A percentile compares a stretch with the other conserved stretches of the same genome.
Conservation (phyloP, 352 stramenopile species). For the Thraustotheca clavata region DNA sequence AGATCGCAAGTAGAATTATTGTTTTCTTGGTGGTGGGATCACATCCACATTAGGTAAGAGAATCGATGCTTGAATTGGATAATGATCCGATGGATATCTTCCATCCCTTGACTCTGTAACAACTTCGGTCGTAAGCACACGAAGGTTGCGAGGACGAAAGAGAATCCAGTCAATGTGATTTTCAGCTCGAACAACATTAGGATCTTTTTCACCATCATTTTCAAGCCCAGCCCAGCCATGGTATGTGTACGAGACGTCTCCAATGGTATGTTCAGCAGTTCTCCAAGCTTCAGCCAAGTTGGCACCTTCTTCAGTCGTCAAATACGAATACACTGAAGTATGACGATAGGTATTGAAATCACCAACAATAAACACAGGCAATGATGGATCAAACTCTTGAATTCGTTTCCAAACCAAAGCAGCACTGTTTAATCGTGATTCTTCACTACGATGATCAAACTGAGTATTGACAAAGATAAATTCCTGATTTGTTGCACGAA, state of each 20-base stretch:
- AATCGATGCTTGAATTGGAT: conserved; percentile 74
- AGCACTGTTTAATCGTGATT: conserved; percentile 44
- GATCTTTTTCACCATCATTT: conserved; percentile 64
- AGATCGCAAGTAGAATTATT: conserved; percentile 28
- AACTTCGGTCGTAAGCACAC: conserved; percentile 63
- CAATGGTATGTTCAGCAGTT: conserved; percentile 52
- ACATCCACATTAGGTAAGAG: conserved; percentile 57
- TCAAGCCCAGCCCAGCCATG: conserved; percentile 79
- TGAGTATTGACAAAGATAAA: conserved; percentile 77
- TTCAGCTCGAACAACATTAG: conserved; percentile 37
- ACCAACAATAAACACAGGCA: conserved; percentile 67
- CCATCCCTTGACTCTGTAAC: conserved; percentile 76
- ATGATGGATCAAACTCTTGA: conserved; percentile 34
- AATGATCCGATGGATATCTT: conserved; percentile 80
- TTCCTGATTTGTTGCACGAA: conserved; percentile 49
- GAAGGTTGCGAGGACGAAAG: conserved; percentile 60
- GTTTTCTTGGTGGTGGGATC: conserved; percentile 31
- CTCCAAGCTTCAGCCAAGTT: conserved; percentile 66
- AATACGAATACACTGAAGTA: conserved; percentile 72
- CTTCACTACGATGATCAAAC: conserved; percentile 50
- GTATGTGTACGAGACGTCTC: conserved; percentile 77
- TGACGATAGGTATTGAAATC: conserved; percentile 85
- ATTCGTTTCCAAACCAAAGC: conserved; percentile 58
- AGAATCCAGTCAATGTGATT: conserved; percentile 89
- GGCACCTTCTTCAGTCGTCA: conserved; percentile 55